These are phyloP conservation scores for Malus hybrid DNA, from an alignment of 331 rosid species.

Conservation along the genomic window DNA sequence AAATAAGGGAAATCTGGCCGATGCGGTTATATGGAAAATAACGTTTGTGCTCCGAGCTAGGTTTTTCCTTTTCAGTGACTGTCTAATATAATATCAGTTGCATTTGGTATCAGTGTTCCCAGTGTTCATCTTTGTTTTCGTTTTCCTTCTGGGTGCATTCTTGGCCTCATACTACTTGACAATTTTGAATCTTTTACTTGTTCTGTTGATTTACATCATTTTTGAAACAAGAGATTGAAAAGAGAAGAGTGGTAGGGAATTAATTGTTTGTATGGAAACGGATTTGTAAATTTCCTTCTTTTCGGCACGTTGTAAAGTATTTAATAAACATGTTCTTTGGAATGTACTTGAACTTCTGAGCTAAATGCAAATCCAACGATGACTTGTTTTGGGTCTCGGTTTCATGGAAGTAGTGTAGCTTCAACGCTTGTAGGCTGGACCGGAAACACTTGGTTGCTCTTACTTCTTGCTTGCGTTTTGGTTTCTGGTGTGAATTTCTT, in stretches of 20 bases:
- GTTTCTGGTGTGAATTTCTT: background rate
- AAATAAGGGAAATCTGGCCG: slow-evolving; percentile 11
- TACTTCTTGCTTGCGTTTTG: background rate
- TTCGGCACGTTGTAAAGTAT: background rate
- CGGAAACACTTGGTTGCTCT: background rate
- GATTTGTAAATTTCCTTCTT: background rate
- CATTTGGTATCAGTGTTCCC: slow-evolving; percentile 1
- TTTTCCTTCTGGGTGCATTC: background rate
- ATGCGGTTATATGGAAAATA: slow-evolving; percentile 9
- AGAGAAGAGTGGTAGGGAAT: background rate
- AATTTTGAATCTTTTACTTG: background rate
- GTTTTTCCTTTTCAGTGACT: background rate
- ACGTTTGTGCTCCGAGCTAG: slow-evolving; percentile 10
- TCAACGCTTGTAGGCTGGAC: background rate
- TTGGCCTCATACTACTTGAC: background rate
- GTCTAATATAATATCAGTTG: background rate
- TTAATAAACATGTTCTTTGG: background rate
- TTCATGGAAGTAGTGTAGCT: background rate
- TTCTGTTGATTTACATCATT: background rate
- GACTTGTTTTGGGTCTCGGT: background rate
- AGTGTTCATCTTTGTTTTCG: background rate
- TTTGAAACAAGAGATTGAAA: background rate
- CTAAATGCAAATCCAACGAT: background rate
- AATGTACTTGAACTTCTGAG: background rate
- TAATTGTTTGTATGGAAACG: background rate